Conservation (phyloP, 163 green algal species). For the Chlorella variabilis region DNA sequence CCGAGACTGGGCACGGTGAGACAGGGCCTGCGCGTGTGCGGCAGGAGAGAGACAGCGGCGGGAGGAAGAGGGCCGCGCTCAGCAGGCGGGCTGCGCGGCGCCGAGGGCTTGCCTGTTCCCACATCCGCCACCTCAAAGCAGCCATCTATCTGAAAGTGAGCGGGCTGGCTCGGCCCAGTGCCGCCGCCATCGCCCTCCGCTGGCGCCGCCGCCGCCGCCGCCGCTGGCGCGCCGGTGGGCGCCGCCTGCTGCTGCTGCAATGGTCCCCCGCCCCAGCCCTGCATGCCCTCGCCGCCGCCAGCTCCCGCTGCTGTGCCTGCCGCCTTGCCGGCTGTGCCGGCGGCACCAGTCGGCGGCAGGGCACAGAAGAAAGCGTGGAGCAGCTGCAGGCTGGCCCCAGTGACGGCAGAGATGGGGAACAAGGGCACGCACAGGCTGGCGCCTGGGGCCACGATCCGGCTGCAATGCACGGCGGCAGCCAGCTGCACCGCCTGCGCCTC, state of each 20-base stretch:
- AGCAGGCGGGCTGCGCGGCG: no score
- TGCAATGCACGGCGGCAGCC: slow-evolving; percentile 14
- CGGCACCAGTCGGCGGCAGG: slow-evolving; percentile 51
- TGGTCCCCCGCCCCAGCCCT: slow-evolving; percentile 4
- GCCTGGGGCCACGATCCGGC: neutral
- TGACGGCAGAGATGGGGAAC: slow-evolving; percentile 72
- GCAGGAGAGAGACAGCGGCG: no score
- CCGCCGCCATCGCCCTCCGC: neutral
- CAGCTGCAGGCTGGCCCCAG: slow-evolving; percentile 65
- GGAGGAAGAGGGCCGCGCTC: no score
- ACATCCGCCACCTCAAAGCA: slow-evolving; percentile 32
- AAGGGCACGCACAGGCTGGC: slow-evolving; percentile 60
- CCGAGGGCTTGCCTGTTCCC: slow-evolving; percentile 33
- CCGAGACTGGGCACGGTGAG: no score
- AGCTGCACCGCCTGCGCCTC: slow-evolving; percentile 45
- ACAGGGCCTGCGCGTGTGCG: no score
- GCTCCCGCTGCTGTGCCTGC: neutral
- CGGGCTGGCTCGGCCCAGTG: neutral
- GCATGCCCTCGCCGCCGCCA: neutral
- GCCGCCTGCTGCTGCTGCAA: neutral
- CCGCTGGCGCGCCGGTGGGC: neutral
- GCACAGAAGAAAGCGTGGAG: slow-evolving; percentile 79
- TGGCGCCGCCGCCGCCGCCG: no score
- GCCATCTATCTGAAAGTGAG: slow-evolving; percentile 42
- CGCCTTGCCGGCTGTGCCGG: neutral